Conservation (phyloP, 768 basidiomycete genomes). For the Termitomyces heimii region DNA sequence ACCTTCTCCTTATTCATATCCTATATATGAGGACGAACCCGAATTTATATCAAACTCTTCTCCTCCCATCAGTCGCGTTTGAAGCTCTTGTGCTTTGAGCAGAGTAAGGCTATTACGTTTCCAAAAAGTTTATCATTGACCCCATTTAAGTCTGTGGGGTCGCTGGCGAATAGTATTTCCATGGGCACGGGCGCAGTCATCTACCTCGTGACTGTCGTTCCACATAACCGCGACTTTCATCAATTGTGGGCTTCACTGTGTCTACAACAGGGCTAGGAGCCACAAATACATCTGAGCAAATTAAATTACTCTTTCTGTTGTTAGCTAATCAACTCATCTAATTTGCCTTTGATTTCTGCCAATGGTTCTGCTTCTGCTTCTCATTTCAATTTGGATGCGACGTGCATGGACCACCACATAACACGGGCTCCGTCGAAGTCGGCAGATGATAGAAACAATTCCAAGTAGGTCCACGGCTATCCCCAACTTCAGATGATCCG, state of each 20-base stretch:
- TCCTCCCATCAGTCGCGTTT: background rate
- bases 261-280: background rate
- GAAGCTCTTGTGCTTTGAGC: background rate
- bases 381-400: background rate
- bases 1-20: background rate
- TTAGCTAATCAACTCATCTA: background rate
- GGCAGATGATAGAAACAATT: background rate
- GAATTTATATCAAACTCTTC: background rate
- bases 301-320: background rate
- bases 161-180: background rate
- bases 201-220: background rate
- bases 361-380: background rate
- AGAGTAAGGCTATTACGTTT: background rate
- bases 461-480: background rate
- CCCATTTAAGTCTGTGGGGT: background rate
- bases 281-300: background rate
- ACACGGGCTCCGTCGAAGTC: constrained; percentile 1
- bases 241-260: background rate
- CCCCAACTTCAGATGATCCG: background rate
- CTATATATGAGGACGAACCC: background rate
- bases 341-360: background rate
- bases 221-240: background rate
- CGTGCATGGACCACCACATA: background rate
- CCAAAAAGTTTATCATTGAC: background rate
- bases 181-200: background rate